Evolutionary conservation across 2,329 filamentous ascomycete genomes (phyloP), one percentile per base, ranked within the genome.

Genomic region (Alternaria hordeiaustralica): DNA sequence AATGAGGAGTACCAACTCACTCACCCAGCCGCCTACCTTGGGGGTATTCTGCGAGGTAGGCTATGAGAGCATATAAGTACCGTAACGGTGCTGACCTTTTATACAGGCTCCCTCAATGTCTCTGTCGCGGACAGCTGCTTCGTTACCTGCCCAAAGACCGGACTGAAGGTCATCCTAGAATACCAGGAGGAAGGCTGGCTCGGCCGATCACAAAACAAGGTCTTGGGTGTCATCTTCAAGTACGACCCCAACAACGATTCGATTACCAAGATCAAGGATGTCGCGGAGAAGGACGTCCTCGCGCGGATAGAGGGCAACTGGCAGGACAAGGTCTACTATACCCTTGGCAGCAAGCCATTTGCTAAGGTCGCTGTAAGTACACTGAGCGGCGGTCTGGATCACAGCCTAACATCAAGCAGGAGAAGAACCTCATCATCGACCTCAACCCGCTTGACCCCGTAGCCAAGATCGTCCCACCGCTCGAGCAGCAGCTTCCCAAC

Each of bases 101-200:
- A 5, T 13, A 60, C 6, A 82, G 80, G 96, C 23, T 90, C 92
- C n/a, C 84, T 98, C 55, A 94, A 90, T 72, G 90, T 99, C 66
- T 94, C 91, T 9, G 96, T 99, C 21, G 92, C 94, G 50, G 96
- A 99, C 74, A 87, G 90, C 68, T 96, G 93, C 74, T 97, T 92
- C 78, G 87, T 98, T 64, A 94, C 90, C 43, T 99, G 96, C 81
- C 87, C 91, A n/a, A 90, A 94, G 82, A 97, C 94, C 2, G 91
- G 90, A 76, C 88, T 97, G 70, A 98, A 98, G 83, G 92, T 90
- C 18, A 97, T 99, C 67, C 82, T 99, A 50, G 90, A 96, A 74
- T 99, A 99, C 78, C 84, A 94, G 59, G 95, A 98, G 75, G 95
- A 98, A 73, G 94, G 94, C 54, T 99, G 96, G 94, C 86, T 98